Evolutionary conservation across 805 yeast species (phyloP), one percentile per base, ranked within the genome.

Genomic region (Suhomyces xylopsoci): DNA sequence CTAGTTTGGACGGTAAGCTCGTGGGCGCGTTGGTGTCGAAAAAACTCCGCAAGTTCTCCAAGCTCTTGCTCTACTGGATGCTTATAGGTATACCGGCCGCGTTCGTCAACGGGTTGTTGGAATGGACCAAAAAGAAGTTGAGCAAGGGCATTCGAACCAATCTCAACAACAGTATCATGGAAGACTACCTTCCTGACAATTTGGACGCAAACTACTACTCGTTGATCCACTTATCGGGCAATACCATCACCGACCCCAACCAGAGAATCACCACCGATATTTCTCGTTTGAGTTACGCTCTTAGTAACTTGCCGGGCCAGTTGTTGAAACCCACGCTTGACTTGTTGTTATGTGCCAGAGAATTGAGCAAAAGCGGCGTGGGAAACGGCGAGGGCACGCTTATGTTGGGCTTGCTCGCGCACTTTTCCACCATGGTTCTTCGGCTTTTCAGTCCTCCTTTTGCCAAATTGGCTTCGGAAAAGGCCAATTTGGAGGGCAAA

Each of bases 391-490:
- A 88, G 67, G 92, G 92, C 5, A 87, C 90, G 0, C 65, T 92
- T 47, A 80, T 88, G 2, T 76, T 92, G 28, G 97, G 97, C 1
- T 62, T 89, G 46, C 74, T 92, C 50, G 90, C 96, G 3, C 94
- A 90, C 64, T 69, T 86, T 32, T 89, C 97, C 32, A 90, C 96
- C 3, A 77, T 84, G 25, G 72, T 87, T 40, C 72, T 92, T 59
- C 80, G 86, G 58, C 74, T 88, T 49, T 82, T 91, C 59, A 89
- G 96, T 3, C 98, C 98, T 17, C 94, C 94, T 47, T 92, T 92
- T 64, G 92, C 96, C 14, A 87, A 81, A 63, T 74, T 89, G 47
- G 87, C 94, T 1, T 79, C 88, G 49, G 84, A 83, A 53, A 84
- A 84, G 62, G 91, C 96, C 15, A 80, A 83, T 46, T 75, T 90